Conservation (phyloP, 2,329 filamentous ascomycete species). For the Fusarium staphyleae region DNA sequence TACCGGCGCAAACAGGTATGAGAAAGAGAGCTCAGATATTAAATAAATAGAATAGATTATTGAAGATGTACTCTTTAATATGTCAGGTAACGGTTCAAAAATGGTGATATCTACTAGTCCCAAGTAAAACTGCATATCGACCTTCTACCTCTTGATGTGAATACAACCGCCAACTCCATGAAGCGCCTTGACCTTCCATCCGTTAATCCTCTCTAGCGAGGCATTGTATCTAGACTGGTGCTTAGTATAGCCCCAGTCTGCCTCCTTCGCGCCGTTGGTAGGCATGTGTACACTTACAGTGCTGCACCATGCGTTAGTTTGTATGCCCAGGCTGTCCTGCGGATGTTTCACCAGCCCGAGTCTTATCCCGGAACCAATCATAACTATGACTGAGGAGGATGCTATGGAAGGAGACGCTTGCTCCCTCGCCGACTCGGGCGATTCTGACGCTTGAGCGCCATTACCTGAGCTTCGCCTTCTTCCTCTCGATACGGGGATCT, state of each 20-base stretch:
- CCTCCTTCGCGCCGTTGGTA: background rate
- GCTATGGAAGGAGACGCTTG: background rate
- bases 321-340: background rate
- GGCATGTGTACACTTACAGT: background rate
- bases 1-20: background rate
- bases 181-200: constrained; percentile 10
- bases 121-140: constrained; percentile 1
- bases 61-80: background rate
- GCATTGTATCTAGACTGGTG: background rate
- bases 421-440: background rate
- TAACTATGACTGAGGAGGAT: background rate
- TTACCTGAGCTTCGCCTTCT: background rate
- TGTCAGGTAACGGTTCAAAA: background rate
- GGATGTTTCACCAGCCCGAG: background rate
- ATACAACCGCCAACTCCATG: constrained; percentile 19
- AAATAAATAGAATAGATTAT: background rate
- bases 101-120: constrained; percentile 7
- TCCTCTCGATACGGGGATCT: background rate
- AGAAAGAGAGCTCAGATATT: background rate
- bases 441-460: background rate
- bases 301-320: background rate
- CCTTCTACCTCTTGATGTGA: constrained; percentile 6
- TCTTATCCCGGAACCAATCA: background rate
- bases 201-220: background rate
- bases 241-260: background rate